These are phyloP conservation scores for Talaromyces nanjingensis DNA, from an alignment of 495 filamentous ascomycete species.

Conservation along the genomic window DNA sequence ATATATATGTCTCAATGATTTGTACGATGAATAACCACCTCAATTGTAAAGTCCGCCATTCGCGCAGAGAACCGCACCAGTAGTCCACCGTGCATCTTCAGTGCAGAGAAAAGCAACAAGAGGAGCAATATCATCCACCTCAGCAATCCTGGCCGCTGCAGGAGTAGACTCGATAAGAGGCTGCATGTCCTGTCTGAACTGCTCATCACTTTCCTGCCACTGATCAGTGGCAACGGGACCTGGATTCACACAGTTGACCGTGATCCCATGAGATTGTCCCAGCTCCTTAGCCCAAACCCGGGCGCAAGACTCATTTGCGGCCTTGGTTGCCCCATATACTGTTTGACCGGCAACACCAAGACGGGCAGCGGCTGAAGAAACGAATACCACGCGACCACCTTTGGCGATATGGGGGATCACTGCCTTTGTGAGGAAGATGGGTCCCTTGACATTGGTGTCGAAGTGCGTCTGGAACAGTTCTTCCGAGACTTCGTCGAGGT, in stretches of 20 bases:
- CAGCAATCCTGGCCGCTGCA: constrained; percentile 12
- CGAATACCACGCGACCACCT: too few species aligned
- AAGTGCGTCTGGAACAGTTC: constrained; percentile 16
- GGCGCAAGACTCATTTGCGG: too few species aligned
- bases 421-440: constrained; percentile 19
- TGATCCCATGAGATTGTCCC: constrained; percentile 6
- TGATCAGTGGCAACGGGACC: constrained; percentile 20
- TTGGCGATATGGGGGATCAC: constrained; percentile 8
- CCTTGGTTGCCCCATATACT: too few species aligned
- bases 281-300: too few species aligned
- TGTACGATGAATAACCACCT: too few species aligned
- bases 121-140: constrained; percentile 14
- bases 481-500: constrained; percentile 33
- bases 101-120: constrained; percentile 28
- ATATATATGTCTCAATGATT: too few species aligned
- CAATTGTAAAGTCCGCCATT: too few species aligned
- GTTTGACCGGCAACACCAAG: too few species aligned
- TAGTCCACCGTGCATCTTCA: too few species aligned
- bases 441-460: constrained; percentile 15
- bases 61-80: too few species aligned
- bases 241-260: constrained; percentile 21
- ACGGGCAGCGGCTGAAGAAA: too few species aligned
- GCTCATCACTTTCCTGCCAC: constrained; percentile 13
- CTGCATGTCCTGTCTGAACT: constrained; percentile 13
- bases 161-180: constrained; percentile 12